Conservation (phyloP, 108 stramenopile genomes). For the Cyclostephanos tholiformis region DNA sequence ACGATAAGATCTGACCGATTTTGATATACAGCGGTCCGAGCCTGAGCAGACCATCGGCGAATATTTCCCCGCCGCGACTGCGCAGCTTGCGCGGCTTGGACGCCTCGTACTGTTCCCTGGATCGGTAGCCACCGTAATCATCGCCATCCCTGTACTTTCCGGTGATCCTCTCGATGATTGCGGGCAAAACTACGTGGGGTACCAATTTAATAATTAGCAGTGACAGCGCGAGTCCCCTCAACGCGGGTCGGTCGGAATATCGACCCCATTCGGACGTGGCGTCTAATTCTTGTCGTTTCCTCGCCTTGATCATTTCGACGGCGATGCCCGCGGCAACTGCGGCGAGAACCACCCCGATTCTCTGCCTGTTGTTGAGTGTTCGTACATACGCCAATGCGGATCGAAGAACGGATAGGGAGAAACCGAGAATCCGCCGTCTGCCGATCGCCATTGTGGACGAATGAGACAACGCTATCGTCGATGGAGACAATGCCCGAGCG, state of each 20-base stretch:
- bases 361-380: conserved; percentile 5
- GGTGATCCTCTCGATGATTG: conserved; percentile 32
- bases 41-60: conserved; percentile 74
- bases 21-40: conserved; percentile 91
- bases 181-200: conserved; percentile 28
- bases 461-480: not conserved
- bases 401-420: not conserved
- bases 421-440: conserved; percentile 2
- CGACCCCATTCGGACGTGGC: conserved; percentile 86
- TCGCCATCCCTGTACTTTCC: conserved; percentile 20
- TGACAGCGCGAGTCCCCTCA: conserved; percentile 65
- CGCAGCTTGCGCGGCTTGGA: conserved; percentile 36
- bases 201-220: conserved; percentile 36
- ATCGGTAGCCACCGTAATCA: conserved; percentile 4
- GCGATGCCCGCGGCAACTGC: not conserved
- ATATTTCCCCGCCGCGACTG: conserved; percentile 47
- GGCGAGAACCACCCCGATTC: not conserved
- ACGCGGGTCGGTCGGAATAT: conserved; percentile 72
- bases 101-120: conserved; percentile 21
- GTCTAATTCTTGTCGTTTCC: conserved; percentile 56
- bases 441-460: conserved; percentile 8
- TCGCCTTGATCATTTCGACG: conserved; percentile 29
- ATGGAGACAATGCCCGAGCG: conserved; percentile 16
- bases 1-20: conserved; percentile 92
- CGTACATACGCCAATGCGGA: conserved; percentile 4